A percentile compares a stretch with the other conserved stretches of the same genome.
phyloP scores from a whole-genome alignment of 2,329 filamentous ascomycete genomes.

The Trichothecium sympodiale region DNA sequence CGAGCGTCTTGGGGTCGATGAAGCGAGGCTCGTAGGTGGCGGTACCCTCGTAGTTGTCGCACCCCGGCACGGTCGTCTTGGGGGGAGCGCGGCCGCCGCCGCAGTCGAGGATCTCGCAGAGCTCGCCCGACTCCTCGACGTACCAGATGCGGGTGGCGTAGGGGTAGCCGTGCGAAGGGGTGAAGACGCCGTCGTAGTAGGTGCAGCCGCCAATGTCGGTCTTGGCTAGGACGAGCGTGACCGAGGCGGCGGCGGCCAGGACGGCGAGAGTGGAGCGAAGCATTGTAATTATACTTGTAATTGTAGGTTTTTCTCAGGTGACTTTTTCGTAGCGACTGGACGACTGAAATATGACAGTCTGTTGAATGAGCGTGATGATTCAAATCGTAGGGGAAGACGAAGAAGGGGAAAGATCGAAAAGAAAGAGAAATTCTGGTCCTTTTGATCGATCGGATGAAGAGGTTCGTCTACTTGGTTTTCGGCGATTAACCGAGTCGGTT shows the following conservation, averaged over 20 bases:
- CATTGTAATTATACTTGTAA: too few species aligned
- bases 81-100: slow-evolving; percentile 55
- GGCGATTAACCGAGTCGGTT: too few species aligned
- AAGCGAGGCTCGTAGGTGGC: slow-evolving; percentile 35
- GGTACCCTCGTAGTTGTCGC: slow-evolving; percentile 42
- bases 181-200: slow-evolving; percentile 16
- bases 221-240: slow-evolving; percentile 18
- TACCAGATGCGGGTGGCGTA: slow-evolving; percentile 45
- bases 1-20: not conserved
- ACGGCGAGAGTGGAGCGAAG: too few species aligned
- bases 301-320: too few species aligned
- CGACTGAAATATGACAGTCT: too few species aligned
- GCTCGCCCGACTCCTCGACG: slow-evolving; percentile 51
- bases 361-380: too few species aligned
- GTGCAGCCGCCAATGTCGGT: slow-evolving; percentile 37
- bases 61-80: slow-evolving; percentile 53
- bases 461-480: too few species aligned
- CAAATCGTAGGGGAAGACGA: too few species aligned
- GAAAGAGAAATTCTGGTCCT: too few species aligned
- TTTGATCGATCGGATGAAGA: too few species aligned
- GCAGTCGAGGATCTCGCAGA: slow-evolving; percentile 55
- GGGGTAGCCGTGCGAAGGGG: slow-evolving; percentile 16
- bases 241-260: slow-evolving; percentile 10
- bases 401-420: too few species aligned
- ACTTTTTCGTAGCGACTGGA: too few species aligned